Base-by-base conservation (phyloP, 768 basidiomycete genomes). In the Cubamyces lactineus region DNA sequence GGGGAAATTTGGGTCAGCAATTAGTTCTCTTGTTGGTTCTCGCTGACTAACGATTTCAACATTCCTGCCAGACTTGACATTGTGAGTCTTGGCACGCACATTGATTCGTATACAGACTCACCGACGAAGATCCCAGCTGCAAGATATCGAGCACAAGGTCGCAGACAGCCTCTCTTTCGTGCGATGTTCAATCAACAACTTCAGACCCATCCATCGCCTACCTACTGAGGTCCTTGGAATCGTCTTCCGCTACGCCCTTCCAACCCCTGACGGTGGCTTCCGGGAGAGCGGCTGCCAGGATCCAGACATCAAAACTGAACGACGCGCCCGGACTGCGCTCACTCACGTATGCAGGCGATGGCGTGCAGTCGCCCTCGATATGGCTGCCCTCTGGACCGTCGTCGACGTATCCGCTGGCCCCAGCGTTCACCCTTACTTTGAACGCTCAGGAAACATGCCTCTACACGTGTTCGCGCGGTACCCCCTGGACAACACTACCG, bases 171-270 rank as follows among this genome's bases (percentile, higher is more conserved):
- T 59, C 24, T 59, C 63, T 7, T 43, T 46, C 48, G 46, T 53
- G 16, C 45, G 53, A n/a, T 51, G 50, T 13, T 40, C 19, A 45
- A 41, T 64, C 49, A 66, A 66, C 42, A 24, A 43, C 38, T 48
- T 39, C 34, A 45, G 50, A 5, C 47, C 56, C 1, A 54, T 66
- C 12, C 56, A 66, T 48, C 28, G 53, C 8, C 57, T 66, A n/a
- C 64, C 64, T 2, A 43, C 48, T 1, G 64, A 66, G 41, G 19
- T 61, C 41, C 56, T 66, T 40, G 53, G 41, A n/a, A 48, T 62
- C 17, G 59, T 66, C 17, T 66, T 66, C 53, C 30, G 17, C 12
- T 38, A 45, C 12, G 41, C 57, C 5, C 47, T 66, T 2, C 58
- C 63, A 8, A 52, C 58, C 3, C 4, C 12, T 17, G 48, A 55